phyloP scores from a whole-genome alignment of 176 grass and related monocot species.

The Avena eriantha region DNA sequence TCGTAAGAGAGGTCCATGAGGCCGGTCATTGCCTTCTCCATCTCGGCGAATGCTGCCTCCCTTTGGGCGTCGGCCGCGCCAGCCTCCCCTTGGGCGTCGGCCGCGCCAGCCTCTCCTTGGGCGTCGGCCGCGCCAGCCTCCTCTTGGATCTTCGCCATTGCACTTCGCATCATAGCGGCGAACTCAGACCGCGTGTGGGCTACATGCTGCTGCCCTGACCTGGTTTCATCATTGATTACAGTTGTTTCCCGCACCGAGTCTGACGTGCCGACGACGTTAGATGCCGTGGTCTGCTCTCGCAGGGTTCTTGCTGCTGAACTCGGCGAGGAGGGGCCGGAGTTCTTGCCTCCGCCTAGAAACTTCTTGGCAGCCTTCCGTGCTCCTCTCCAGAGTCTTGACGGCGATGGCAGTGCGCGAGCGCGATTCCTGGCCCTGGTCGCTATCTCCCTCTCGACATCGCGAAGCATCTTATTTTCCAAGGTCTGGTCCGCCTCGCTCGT shows the following conservation, averaged over 20 bases:
- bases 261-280: conserved; percentile 10
- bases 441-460: not conserved
- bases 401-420: not conserved
- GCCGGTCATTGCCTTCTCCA: conserved; percentile 47
- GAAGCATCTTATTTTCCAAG: not conserved
- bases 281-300: not conserved
- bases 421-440: not conserved
- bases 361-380: conserved; percentile 23
- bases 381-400: conserved; percentile 21
- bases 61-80: not conserved
- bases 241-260: not conserved
- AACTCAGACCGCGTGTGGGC: not conserved
- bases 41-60: conserved; percentile 30
- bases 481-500: not conserved
- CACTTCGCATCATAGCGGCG: not conserved
- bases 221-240: conserved; percentile 3
- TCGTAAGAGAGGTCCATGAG: conserved; percentile 44
- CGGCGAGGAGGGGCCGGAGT: not conserved
- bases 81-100: not conserved
- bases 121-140: not conserved
- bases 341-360: not conserved
- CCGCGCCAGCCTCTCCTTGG: not conserved
- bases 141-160: conserved; percentile 8
- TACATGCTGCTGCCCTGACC: not conserved
- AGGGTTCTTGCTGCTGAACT: conserved; percentile 15